phyloP scores from a whole-genome alignment of 2,329 filamentous ascomycete species.

The Mollisiaceae sp. region DNA sequence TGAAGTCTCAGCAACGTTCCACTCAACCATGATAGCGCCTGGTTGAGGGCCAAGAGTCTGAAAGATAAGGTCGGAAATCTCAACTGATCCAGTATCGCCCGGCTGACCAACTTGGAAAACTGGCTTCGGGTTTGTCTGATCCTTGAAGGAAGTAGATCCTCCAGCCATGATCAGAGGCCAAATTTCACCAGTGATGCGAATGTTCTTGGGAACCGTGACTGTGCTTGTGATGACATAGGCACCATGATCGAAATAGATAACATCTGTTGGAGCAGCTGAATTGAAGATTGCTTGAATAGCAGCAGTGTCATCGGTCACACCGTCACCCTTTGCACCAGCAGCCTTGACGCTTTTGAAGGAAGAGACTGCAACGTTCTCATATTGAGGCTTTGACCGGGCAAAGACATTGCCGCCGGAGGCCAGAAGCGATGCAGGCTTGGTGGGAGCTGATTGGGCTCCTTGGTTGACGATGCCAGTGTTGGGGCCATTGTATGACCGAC shows the following conservation, averaged over 20 bases:
- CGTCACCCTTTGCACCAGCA: conserved; percentile 85
- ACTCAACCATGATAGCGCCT: conserved; percentile 89
- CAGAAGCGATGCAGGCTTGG: conserved; percentile 72
- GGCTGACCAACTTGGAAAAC: conserved; percentile 83
- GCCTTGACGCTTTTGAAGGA: conserved; percentile 84
- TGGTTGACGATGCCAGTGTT: conserved; percentile 61
- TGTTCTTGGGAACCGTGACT: conserved; percentile 74
- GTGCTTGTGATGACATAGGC: conserved; percentile 69
- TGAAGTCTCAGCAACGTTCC: conserved; percentile 75
- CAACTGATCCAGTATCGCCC: conserved; percentile 79
- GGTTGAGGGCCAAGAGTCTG: conserved; percentile 79
- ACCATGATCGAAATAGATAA: conserved; percentile 79
- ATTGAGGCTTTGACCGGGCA: conserved; percentile 88
- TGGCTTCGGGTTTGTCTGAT: conserved; percentile 77
- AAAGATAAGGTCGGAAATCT: conserved; percentile 88
- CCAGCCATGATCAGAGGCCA: conserved; percentile 89
- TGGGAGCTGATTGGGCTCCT: conserved; percentile 56
- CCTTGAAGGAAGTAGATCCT: conserved; percentile 71
- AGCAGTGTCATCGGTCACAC: conserved; percentile 82
- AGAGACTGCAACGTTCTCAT: conserved; percentile 68
- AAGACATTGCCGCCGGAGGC: conserved; percentile 70
- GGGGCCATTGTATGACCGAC: conserved; percentile 67
- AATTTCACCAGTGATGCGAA: conserved; percentile 89
- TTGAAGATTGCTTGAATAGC: conserved; percentile 82
- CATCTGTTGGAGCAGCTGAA: conserved; percentile 63